These are phyloP conservation scores for Bothriochloa decipiens DNA, from an alignment of 176 grass and related monocot species.

Conservation along the genomic window DNA sequence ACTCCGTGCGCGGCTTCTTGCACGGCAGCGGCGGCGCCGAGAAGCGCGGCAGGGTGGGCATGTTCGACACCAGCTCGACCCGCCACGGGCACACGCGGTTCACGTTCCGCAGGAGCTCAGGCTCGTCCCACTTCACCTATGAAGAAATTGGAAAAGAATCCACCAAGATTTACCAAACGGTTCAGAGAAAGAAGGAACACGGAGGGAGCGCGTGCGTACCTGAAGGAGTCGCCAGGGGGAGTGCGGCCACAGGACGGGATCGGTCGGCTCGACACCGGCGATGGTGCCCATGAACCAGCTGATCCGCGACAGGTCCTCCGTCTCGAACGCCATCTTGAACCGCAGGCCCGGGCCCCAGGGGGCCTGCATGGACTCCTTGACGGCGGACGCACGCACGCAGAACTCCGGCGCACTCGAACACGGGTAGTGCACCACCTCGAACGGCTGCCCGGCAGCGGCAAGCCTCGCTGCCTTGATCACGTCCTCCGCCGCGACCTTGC, in stretches of 20 bases:
- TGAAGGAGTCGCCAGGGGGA: conserved; percentile 87
- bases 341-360: conserved; percentile 75
- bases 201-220: conserved; percentile 36
- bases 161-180: not conserved
- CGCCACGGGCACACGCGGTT: conserved; percentile 86
- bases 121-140: conserved; percentile 95
- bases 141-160: not conserved
- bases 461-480: conserved; percentile 59
- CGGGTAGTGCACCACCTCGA: conserved; percentile 88
- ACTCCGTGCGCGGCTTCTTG: conserved; percentile 68
- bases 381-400: conserved; percentile 58
- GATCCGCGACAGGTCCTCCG: conserved; percentile 89
- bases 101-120: conserved; percentile 86
- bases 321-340: conserved; percentile 99
- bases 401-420: conserved; percentile 71
- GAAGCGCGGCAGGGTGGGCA: conserved; percentile 69
- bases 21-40: conserved; percentile 44
- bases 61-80: conserved; percentile 77
- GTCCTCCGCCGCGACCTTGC: conserved; percentile 58
- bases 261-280: conserved; percentile 58
- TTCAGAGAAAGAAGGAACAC: not conserved
- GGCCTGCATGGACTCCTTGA: conserved; percentile 58
- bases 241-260: conserved; percentile 62
- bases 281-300: conserved; percentile 97
- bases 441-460: conserved; percentile 61